Evolutionary conservation across 345 rosid genomes (phyloP).

Genomic region (Citrus sinensis): DNA sequence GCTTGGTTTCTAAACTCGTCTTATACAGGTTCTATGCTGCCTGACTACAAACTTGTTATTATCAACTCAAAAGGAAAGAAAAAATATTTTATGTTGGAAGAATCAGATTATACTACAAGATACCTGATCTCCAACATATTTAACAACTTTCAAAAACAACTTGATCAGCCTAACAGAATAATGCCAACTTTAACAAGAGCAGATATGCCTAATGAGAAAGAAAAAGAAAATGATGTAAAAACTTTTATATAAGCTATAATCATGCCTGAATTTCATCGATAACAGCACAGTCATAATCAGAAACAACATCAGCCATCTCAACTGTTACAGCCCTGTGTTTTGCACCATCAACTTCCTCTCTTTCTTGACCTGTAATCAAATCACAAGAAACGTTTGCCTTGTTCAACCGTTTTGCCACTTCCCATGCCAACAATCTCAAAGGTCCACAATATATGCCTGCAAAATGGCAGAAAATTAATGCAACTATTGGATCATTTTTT

Average conservation of each 20-base stretch:
- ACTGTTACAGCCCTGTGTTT: constrained; percentile 89
- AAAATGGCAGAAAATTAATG: constrained; percentile 12
- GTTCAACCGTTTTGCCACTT: constrained; percentile 83
- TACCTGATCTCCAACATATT: no score
- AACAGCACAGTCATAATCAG: constrained; percentile 73
- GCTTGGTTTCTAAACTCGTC: neutral
- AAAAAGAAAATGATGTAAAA: neutral
- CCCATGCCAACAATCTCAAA: constrained; percentile 93
- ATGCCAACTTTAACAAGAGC: neutral
- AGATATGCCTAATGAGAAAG: neutral
- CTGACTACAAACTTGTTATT: neutral
- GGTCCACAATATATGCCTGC: constrained; percentile 97
- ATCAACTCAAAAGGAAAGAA: neutral
- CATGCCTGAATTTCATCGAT: constrained; percentile 89
- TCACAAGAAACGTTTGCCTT: constrained; percentile 85
- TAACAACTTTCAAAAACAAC: neutral
- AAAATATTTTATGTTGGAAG: neutral
- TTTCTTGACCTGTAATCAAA: constrained; percentile 91
- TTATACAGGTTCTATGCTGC: neutral
- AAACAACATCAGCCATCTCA: constrained; percentile 84
- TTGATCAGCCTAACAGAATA: neutral
- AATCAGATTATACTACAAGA: neutral
- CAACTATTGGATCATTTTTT: neutral
- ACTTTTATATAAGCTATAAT: neutral
- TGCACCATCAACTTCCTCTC: constrained; percentile 81